A percentile compares a stretch with the other conserved stretches of the same genome.
phyloP scores from a whole-genome alignment of 2,329 filamentous ascomycete species.

The Lachnellula willkommii region DNA sequence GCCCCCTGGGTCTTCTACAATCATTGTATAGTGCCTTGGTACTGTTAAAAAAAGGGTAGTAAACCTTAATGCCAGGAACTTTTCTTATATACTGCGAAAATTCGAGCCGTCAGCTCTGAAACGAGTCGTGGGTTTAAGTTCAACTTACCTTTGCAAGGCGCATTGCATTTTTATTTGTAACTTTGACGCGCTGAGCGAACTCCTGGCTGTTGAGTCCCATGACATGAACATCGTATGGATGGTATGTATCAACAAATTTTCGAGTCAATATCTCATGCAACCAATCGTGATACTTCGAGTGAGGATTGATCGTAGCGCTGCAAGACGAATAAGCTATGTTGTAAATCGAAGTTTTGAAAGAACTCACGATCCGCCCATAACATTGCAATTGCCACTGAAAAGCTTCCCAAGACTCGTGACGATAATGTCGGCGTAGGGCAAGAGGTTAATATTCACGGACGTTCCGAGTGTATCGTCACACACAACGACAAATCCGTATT shows the following conservation, averaged over 20 bases:
- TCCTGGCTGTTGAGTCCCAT: neutral
- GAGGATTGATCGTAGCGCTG: too few relatives aligned
- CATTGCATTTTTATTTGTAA: neutral
- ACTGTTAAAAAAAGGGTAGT: neutral
- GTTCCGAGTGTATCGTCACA: slow-evolving; percentile 93
- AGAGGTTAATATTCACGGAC: slow-evolving; percentile 85
- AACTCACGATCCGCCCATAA: neutral
- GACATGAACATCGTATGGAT: neutral
- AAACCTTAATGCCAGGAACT: neutral
- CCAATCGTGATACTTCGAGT: neutral
- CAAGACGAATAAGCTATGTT: too few relatives aligned
- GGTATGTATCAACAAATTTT: neutral
- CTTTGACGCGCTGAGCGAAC: neutral
- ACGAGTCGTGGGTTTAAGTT: neutral
- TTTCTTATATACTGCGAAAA: too few relatives aligned
- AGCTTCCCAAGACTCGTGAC: neutral
- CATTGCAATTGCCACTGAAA: neutral
- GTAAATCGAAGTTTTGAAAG: too few relatives aligned
- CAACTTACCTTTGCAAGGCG: neutral
- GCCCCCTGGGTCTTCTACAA: neutral
- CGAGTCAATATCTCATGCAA: neutral
- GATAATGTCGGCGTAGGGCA: slow-evolving; percentile 50
- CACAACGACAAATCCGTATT: slow-evolving; percentile 82
- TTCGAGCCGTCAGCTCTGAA: neutral
- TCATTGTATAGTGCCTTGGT: neutral